These are phyloP conservation scores for Fusarium ramigenum DNA, from an alignment of 2,329 filamentous ascomycete species.

Conservation along the genomic window DNA sequence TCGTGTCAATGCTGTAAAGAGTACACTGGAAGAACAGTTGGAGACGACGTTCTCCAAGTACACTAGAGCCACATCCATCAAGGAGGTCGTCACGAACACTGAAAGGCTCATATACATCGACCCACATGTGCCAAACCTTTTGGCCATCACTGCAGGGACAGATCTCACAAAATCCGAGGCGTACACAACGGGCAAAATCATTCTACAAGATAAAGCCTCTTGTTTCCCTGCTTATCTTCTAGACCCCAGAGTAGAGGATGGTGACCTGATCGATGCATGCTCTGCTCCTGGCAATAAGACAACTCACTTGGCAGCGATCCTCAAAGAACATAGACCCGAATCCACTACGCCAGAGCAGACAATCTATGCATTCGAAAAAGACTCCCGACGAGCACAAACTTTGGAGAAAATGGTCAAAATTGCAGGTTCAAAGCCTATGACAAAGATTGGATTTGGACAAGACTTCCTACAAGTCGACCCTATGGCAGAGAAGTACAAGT, in stretches of 20 bases:
- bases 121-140: constrained; percentile 80
- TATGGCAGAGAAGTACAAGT: constrained; percentile 63
- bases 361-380: constrained; percentile 85
- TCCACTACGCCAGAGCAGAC: constrained; percentile 46
- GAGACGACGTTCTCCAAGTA: constrained; percentile 76
- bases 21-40: constrained; percentile 76
- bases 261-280: constrained; percentile 90
- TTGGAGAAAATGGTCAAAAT: constrained; percentile 85
- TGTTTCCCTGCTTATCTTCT: constrained; percentile 95
- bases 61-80: constrained; percentile 63
- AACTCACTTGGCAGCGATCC: constrained; percentile 85
- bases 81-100: constrained; percentile 59
- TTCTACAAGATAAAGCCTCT: constrained; percentile 95
- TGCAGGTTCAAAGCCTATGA: constrained; percentile 74
- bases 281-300: constrained; percentile 98
- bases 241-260: constrained; percentile 71
- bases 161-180: constrained; percentile 79
- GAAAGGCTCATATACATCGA: constrained; percentile 75
- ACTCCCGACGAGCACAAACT: constrained; percentile 74
- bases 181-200: constrained; percentile 80
- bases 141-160: constrained; percentile 77
- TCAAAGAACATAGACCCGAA: constrained; percentile 57
- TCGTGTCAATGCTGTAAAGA: constrained; percentile 82
- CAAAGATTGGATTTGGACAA: constrained; percentile 75
- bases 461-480: constrained; percentile 87